Base-by-base conservation (phyloP, 352 stramenopile genomes). In the Phytophthora megakarya region DNA sequence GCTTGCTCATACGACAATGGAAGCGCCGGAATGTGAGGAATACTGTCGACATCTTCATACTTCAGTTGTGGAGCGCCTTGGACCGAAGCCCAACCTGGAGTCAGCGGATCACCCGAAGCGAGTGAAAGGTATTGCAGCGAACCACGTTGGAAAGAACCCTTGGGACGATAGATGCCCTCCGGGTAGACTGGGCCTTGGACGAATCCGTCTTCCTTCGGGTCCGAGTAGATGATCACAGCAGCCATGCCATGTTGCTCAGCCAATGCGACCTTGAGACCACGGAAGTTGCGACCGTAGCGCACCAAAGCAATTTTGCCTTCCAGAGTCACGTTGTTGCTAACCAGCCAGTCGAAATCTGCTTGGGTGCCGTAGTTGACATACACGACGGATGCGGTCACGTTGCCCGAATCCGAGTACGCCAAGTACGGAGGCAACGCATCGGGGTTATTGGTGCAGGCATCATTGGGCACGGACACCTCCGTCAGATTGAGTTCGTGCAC, bases 181-280 rank as follows among this genome's bases (percentile, higher is more conserved):
- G 86, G 86, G 65, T 92, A 95, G 1, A 79, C 70, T 5, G 69
- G 26, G 3, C 84, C 84, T 11, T 67, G 53, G 15, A 46, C 62
- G 49, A 80, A 92, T 10, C 86, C 86, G 67, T 93, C 86, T 16
- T 93, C 65, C 23, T 69, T 53, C n/a, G 86, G 84, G 59, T 95
- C 84, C 46, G 70, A 87, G 70, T 90, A 95, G 57, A 95, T 88
- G 1, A 95, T 53, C 3, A 82, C 72, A 16, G 62, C 81, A 13
- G 81, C 51, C 39, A 83, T 85, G 19, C 74, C 76, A 11, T 73
- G 68, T 11, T 63, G 21, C 64, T 95, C 67, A 1, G 83, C 80
- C 50, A 90, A 82, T 68, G 86, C 82, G 10, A 88, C 84, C 61
- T 87, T 88, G 19, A 83, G 62, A 1, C 74, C 76, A 15, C 76